Evolutionary conservation across 129 eudicot genomes (phyloP).

Genomic region (Arctium minus): DNA sequence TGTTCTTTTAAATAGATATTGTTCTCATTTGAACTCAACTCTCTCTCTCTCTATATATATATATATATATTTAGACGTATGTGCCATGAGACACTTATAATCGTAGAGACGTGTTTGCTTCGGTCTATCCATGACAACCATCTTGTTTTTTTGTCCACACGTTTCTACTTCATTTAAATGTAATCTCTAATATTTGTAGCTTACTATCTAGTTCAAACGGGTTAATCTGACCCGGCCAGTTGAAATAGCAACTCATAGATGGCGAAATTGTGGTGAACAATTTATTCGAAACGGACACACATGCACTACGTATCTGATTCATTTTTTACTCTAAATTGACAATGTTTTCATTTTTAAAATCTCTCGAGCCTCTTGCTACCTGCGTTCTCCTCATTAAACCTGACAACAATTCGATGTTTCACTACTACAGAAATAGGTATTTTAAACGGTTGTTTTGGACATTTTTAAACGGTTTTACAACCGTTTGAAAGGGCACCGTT

Average conservation of each 20-base stretch:
- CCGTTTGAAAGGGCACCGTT: too few relatives aligned
- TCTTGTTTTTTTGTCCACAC: not conserved
- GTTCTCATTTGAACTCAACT: too few relatives aligned
- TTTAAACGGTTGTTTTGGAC: too few relatives aligned
- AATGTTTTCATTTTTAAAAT: not conserved
- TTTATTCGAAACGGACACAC: not conserved
- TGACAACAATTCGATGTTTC: not conserved
- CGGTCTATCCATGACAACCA: not conserved
- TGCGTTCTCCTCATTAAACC: not conserved
- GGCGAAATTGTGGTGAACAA: not conserved
- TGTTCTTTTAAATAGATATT: too few relatives aligned
- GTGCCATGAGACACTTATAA: not conserved
- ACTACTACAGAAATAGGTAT: too few relatives aligned
- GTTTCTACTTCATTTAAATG: not conserved
- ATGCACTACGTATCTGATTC: not conserved
- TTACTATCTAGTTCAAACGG: not conserved
- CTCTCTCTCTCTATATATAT: too few relatives aligned
- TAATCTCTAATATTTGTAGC: not conserved
- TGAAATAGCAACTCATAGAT: not conserved
- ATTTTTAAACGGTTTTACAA: too few relatives aligned
- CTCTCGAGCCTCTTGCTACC: not conserved
- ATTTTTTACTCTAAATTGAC: not conserved
- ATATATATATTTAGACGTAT: not conserved
- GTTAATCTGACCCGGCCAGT: not conserved
- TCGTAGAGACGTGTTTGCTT: not conserved